phyloP scores from a whole-genome alignment of 805 yeast genomes.

The Wickerhamiella kurtzmanii region DNA sequence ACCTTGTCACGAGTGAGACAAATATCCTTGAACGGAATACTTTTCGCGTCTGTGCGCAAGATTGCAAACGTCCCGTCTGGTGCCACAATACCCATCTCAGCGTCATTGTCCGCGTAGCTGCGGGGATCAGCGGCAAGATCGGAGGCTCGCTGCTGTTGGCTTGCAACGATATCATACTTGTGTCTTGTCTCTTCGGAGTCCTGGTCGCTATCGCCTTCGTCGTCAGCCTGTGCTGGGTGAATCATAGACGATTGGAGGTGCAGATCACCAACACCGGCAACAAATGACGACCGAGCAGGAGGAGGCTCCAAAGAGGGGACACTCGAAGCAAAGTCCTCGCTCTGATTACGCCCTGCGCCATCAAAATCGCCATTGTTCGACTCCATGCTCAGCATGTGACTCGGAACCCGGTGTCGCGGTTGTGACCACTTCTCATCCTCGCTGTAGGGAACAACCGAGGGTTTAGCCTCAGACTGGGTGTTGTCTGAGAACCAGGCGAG shows the following conservation, averaged over 20 bases:
- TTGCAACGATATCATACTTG: conserved; percentile 8
- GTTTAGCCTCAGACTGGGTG: background rate
- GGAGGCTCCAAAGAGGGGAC: background rate
- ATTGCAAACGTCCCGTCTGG: conserved; percentile 55
- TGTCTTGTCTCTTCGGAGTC: conserved; percentile 14
- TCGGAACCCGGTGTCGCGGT: background rate
- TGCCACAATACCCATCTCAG: conserved; percentile 6
- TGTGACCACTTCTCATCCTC: background rate
- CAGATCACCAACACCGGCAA: conserved; percentile 2
- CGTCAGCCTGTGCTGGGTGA: background rate
- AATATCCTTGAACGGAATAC: conserved; percentile 36
- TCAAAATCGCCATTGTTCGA: conserved; percentile 1
- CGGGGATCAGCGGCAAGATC: conserved; percentile 15
- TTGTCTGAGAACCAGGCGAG: conserved; percentile 91
- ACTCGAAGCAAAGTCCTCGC: background rate
- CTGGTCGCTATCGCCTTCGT: conserved; percentile 10
- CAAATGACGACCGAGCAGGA: background rate
- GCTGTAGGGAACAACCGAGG: conserved; percentile 7
- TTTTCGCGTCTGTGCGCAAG: conserved; percentile 38
- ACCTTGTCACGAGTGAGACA: conserved; percentile 54
- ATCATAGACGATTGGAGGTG: background rate
- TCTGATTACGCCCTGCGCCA: background rate
- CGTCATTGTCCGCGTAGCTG: conserved; percentile 17
- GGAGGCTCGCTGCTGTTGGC: conserved; percentile 10
- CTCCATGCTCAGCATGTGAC: conserved; percentile 9